A percentile compares a stretch with the other conserved stretches of the same genome.
Conservation (phyloP, 78 protist species). For the Isochrysis galbana region DNA sequence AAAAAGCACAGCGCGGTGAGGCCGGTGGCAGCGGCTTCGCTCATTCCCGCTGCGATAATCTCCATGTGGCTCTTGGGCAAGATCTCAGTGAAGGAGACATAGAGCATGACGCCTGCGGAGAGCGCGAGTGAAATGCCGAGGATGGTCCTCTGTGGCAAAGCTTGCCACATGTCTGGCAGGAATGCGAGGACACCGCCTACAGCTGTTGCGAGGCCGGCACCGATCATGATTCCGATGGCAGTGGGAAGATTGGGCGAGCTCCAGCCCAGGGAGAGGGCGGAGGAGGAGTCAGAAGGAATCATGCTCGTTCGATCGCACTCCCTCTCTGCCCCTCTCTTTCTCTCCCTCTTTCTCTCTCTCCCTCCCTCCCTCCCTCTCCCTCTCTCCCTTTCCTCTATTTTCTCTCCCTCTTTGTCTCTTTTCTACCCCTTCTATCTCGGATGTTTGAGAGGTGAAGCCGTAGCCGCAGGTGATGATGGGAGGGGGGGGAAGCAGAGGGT, state of each 20-base stretch:
- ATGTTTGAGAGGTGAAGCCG: no score
- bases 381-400: no score
- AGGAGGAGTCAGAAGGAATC: no score
- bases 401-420: no score
- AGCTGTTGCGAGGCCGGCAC: conserved; percentile 48
- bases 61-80: conserved; percentile 15
- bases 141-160: background rate
- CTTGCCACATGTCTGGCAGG: background rate
- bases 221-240: conserved; percentile 33
- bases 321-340: no score
- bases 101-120: conserved; percentile 77
- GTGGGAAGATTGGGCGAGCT: conserved; percentile 9
- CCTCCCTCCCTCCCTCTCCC: no score
- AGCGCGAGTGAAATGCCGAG: conserved; percentile 54
- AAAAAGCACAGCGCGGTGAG: conserved; percentile 51
- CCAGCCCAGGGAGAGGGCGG: background rate
- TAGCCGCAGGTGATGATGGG: no score
- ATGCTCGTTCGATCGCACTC: no score
- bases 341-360: no score
- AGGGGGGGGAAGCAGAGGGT: no score
- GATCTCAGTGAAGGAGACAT: conserved; percentile 71
- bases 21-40: background rate
- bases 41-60: background rate
- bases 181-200: conserved; percentile 45
- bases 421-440: no score